Conservation (phyloP, 306 rosid species). For the Arachis hypogaea region DNA sequence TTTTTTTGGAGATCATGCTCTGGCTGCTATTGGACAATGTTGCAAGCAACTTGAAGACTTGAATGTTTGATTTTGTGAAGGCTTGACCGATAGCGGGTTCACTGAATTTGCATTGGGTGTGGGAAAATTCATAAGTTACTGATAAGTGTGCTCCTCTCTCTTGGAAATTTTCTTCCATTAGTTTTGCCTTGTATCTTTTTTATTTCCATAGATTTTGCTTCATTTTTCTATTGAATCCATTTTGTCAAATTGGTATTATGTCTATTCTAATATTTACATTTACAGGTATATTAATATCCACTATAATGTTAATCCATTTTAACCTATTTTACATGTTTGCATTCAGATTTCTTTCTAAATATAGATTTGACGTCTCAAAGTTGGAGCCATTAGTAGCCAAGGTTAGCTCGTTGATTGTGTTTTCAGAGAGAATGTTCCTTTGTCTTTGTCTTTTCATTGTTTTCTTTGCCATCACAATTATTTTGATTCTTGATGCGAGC, state of each 20-base stretch:
- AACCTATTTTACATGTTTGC: conserved; percentile 35
- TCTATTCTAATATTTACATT: background rate
- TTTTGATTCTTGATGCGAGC: too few species aligned
- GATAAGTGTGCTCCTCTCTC: too few species aligned
- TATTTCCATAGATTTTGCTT: background rate
- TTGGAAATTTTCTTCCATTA: too few species aligned
- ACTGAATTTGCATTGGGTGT: conserved; percentile 1
- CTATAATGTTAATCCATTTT: conserved; percentile 15
- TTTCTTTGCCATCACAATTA: too few species aligned
- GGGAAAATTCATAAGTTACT: too few species aligned
- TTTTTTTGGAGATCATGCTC: too few species aligned
- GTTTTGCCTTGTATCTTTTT: too few species aligned
- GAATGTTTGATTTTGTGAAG: conserved; percentile 83
- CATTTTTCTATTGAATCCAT: background rate
- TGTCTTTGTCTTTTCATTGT: background rate
- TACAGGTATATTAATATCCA: background rate
- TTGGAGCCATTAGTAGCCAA: conserved; percentile 89
- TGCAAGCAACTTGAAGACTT: background rate
- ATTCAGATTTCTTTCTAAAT: conserved; percentile 74
- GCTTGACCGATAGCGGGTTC: conserved; percentile 67
- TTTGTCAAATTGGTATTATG: background rate
- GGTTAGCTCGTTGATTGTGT: conserved; percentile 51
- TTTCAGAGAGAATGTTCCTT: conserved; percentile 5
- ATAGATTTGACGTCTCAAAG: conserved; percentile 82
- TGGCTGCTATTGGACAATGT: too few species aligned